These are phyloP conservation scores for Phytopythium aichiense DNA, from an alignment of 352 stramenopile species.

Conservation along the genomic window DNA sequence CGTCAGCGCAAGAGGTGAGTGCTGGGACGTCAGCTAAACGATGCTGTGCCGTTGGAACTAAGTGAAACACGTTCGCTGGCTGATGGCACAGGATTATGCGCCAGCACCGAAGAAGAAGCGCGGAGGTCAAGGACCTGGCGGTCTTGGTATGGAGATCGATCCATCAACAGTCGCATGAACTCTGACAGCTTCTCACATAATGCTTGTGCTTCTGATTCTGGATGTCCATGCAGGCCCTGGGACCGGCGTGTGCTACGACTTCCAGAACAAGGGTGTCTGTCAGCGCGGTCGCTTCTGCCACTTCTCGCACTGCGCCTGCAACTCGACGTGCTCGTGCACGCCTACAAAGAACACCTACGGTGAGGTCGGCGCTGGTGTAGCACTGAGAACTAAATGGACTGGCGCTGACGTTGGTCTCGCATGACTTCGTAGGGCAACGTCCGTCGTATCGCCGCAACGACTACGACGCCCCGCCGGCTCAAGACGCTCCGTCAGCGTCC, in stretches of 20 bases:
- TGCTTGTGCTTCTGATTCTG: neutral
- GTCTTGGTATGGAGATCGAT: neutral
- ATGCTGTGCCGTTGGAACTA: neutral
- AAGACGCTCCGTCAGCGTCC: constrained; percentile 27
- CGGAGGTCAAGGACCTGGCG: constrained; percentile 20
- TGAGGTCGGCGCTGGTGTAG: constrained; percentile 13
- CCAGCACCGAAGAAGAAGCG: constrained; percentile 69
- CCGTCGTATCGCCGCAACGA: constrained; percentile 79
- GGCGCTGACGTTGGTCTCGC: neutral
- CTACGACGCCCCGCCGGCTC: constrained; percentile 71
- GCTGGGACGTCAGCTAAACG: neutral
- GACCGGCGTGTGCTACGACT: constrained; percentile 85
- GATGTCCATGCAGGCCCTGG: constrained; percentile 26
- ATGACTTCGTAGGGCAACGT: constrained; percentile 45
- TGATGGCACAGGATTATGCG: constrained; percentile 40
- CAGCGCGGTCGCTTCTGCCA: constrained; percentile 82
- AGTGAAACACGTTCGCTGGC: neutral
- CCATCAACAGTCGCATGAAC: neutral
- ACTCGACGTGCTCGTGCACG: constrained; percentile 82
- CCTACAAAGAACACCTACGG: constrained; percentile 82
- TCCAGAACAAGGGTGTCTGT: constrained; percentile 86
- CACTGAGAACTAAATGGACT: neutral
- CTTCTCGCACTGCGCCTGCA: constrained; percentile 86
- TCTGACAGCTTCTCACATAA: neutral
- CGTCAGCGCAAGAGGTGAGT: constrained; percentile 36